Conservation (phyloP, 2,329 filamentous ascomycete genomes). For the Lecanosticta acicola region DNA sequence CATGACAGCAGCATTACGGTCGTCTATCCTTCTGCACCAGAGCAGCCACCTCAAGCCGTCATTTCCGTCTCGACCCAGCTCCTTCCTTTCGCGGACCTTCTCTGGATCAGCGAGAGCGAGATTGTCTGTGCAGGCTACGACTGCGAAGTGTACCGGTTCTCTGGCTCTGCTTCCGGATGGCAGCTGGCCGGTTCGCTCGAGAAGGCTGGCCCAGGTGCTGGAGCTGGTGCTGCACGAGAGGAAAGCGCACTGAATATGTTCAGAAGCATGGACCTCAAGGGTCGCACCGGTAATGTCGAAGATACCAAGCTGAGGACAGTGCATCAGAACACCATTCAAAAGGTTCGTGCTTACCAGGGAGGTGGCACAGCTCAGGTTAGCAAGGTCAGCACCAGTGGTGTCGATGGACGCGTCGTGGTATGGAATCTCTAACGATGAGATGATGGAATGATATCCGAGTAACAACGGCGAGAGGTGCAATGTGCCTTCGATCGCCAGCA, state of each 20-base stretch:
- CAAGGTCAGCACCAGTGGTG: slow-evolving; percentile 69
- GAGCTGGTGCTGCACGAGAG: slow-evolving; percentile 54
- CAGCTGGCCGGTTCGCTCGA: slow-evolving; percentile 76
- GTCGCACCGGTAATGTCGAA: slow-evolving; percentile 68
- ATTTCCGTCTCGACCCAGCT: slow-evolving; percentile 84
- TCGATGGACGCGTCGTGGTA: slow-evolving; percentile 45
- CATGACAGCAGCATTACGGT: slow-evolving; percentile 97
- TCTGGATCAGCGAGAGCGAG: slow-evolving; percentile 88
- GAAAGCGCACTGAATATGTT: slow-evolving; percentile 98
- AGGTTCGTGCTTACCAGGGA: slow-evolving; percentile 68
- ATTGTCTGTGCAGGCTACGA: slow-evolving; percentile 92
- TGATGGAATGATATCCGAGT: not conserved
- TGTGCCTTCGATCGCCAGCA: not conserved
- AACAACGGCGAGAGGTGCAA: not conserved
- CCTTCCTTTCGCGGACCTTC: slow-evolving; percentile 83
- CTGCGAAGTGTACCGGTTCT: slow-evolving; percentile 83
- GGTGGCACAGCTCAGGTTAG: slow-evolving; percentile 45
- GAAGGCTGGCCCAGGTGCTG: slow-evolving; percentile 42
- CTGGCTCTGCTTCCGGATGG: slow-evolving; percentile 75
- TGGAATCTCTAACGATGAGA: slow-evolving; percentile 38
- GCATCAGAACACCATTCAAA: slow-evolving; percentile 94
- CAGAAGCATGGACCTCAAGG: slow-evolving; percentile 96
- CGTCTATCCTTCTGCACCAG: slow-evolving; percentile 86
- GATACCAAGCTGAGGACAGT: slow-evolving; percentile 92
- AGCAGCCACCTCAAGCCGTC: slow-evolving; percentile 85